Evolutionary conservation across 192 early-diverging fungal genomes (phyloP).

Genomic region (Phlyctochytrium arcticum): DNA sequence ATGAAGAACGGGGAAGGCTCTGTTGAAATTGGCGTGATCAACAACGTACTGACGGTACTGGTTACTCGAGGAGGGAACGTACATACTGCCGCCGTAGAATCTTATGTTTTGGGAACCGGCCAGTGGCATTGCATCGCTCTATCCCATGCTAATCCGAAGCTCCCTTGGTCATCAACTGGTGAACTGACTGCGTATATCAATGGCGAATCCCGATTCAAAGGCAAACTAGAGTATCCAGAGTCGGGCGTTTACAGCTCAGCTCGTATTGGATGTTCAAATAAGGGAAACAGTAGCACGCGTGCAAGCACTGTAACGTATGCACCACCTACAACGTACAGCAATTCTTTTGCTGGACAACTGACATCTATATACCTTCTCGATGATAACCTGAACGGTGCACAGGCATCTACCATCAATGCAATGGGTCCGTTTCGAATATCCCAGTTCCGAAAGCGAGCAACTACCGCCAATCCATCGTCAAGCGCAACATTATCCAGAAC

Average conservation of each 20-base stretch:
- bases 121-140: conserved; percentile 41
- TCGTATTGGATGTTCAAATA: conserved; percentile 16
- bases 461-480: not conserved
- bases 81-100: not conserved
- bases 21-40: conserved; percentile 19
- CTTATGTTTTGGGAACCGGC: not conserved
- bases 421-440: conserved; percentile 25
- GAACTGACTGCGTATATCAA: conserved; percentile 31
- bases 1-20: conserved; percentile 13
- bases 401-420: conserved; percentile 17
- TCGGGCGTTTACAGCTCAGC: conserved; percentile 6
- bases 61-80: not conserved
- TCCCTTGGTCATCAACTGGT: conserved; percentile 22
- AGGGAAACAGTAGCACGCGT: not conserved
- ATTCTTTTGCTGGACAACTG: conserved; percentile 34
- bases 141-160: conserved; percentile 29
- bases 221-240: conserved; percentile 38
- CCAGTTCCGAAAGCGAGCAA: conserved; percentile 14
- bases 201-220: conserved; percentile 17
- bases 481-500: too few relatives aligned
- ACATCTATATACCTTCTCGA: conserved; percentile 37
- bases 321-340: not conserved
- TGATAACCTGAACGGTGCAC: conserved; percentile 13
- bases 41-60: not conserved
- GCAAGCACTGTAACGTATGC: not conserved